Base-by-base conservation (phyloP, 148 eudicot species). In the Fallopia convolvulus region DNA sequence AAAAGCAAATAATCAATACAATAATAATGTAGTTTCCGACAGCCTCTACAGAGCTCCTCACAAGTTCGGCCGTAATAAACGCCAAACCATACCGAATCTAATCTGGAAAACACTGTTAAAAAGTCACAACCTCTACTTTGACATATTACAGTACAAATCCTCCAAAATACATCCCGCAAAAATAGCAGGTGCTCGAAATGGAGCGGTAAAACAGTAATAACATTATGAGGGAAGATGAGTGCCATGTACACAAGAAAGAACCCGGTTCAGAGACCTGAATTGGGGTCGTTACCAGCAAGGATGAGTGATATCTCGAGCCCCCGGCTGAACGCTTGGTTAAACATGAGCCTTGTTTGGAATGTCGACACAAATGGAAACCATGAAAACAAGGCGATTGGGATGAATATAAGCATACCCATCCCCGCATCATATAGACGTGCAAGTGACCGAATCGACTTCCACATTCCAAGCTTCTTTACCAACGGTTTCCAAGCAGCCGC, bases 331-430 rank as follows among this genome's bases (percentile, higher is more conserved):
- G 99, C 99, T 84, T 96, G 99, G 85, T 96, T 96, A 89, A 91
- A 96, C 99, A 96, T 93, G 52, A 96, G 94, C 72, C 98, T 86
- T 18, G 98, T 93, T 85, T 96, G 98, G 88, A 96, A 96, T 23
- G 99, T 96, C 6, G 99, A 96, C 8, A 90, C 81, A 41, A 96
- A 96, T 0, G 99, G 99, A 77, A 96, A 93, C 99, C 99, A 96
- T 58, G 98, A 93, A 76, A 84, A 88, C 6, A 96, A 79, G 36
- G 99, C 99, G 55, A 96, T 85, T 1, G 99, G 99, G 49, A 96
- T 83, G 86, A 96, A 96, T 61, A 96, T 85, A 17, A 93, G 65
- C 89, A 96, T 91, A 30, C 99, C 99, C 98, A 93, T 96, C 42
- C 95, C 95, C 44, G 99, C 99, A 84, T 96, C 99, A 52, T 91